Evolutionary conservation across 257 asterid genomes (phyloP), one percentile per base, ranked within the genome.

Genomic region (Asclepias syriaca): DNA sequence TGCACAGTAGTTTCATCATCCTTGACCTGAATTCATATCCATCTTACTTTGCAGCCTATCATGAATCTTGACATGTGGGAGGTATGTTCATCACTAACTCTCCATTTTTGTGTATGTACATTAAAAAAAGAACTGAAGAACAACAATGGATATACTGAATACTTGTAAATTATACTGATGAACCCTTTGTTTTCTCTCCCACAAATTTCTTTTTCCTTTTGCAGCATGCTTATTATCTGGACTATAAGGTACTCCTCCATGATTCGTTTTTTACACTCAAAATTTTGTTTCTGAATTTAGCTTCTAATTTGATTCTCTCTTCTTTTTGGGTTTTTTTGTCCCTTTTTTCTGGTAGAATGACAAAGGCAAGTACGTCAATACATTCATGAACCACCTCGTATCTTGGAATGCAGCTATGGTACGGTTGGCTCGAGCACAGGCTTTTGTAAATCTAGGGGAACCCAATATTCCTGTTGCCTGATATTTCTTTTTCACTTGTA

Each of bases 391-490:
- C 77, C 81, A 80, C 72, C 80, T 84, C 6, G 82, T 84, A 40
- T 93, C 98, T 43, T 93, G 98, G 98, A 71, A 89, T 63, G 96
- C 91, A 24, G 97, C 96, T 74, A 84, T 88, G 84, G 96, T 84
- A 32, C 96, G 96, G 37, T 58, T 93, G 86, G 98, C 85, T 78
- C 96, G 96, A 63, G 97, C 98, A 5, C 96, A 93, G 79, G 90
- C 97, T 72, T 93, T 93, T 71, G 96, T 91, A 65, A 91, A 93
- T 83, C 76, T 93, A 79, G 97, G 98, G 0, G 98, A 93, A 79
- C 96, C 98, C 61, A 88, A 85, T 79, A 89, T 93, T 69, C 98
- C 97, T 8, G 90, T 89, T 65, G 98, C 96, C 8, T 93, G 90
- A 93, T 40, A 65, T 51, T 48, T 6, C 46, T 60, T n/a, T 34